These are phyloP conservation scores for Albizia julibrissin DNA, from an alignment of 306 rosid species.

Conservation along the genomic window DNA sequence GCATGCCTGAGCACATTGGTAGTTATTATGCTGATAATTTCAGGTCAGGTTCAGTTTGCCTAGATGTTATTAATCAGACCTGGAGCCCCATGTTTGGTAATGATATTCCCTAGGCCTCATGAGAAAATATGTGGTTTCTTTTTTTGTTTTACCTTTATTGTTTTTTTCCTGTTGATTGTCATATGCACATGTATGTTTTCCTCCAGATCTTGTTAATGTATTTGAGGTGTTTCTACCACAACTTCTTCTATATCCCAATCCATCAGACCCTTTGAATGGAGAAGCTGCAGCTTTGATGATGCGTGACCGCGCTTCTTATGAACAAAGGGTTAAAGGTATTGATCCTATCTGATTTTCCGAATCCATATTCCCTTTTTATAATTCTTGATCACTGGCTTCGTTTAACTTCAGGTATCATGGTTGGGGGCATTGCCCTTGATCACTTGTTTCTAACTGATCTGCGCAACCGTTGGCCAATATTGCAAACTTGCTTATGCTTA, in stretches of 20 bases:
- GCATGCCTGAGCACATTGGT: constrained; percentile 30
- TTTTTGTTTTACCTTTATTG: constrained; percentile 1
- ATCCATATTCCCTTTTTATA: constrained; percentile 23
- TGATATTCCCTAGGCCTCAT: constrained; percentile 7
- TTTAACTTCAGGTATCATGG: not conserved
- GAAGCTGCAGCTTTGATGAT: constrained; percentile 64
- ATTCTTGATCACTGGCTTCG: not conserved
- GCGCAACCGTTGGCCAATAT: not conserved
- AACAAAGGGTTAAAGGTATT: constrained; percentile 59
- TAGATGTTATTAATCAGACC: constrained; percentile 64
- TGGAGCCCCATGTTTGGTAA: constrained; percentile 74
- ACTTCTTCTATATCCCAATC: constrained; percentile 63
- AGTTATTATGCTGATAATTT: constrained; percentile 19
- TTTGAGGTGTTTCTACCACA: constrained; percentile 65
- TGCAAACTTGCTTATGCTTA: not conserved
- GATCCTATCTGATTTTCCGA: constrained; percentile 4
- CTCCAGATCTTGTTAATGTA: constrained; percentile 65
- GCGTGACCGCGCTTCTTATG: constrained; percentile 53
- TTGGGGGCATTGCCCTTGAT: not conserved
- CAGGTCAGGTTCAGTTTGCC: constrained; percentile 74
- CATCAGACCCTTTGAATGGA: constrained; percentile 63
- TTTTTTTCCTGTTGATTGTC: constrained; percentile 10
- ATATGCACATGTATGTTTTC: constrained; percentile 17
- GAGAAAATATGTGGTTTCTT: constrained; percentile 1
- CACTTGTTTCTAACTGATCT: not conserved